phyloP scores from a whole-genome alignment of 164 flowering plant species.

The Brasenia schreberi region DNA sequence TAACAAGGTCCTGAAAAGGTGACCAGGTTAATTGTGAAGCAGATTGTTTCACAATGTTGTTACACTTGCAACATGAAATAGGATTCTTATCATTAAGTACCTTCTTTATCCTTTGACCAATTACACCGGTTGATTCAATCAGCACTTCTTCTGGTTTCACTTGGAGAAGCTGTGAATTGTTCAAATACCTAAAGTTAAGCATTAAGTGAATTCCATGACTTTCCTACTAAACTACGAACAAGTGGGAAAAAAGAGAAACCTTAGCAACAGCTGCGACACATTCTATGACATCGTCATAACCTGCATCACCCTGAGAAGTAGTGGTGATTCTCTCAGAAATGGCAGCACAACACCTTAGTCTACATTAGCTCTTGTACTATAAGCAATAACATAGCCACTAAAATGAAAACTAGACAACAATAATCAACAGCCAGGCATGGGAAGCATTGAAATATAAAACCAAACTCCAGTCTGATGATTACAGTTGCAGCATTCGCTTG shows the following conservation, averaged over 20 bases:
- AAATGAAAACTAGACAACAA: not conserved
- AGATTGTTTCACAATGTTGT: not conserved
- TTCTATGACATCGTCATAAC: conserved; percentile 82
- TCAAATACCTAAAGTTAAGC: not conserved
- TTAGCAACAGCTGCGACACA: conserved; percentile 53
- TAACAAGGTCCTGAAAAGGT: not conserved
- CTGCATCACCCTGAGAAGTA: conserved; percentile 80
- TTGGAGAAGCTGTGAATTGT: conserved; percentile 47
- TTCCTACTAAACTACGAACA: too few species aligned
- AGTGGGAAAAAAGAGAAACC: conserved; percentile 19
- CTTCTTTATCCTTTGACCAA: conserved; percentile 91
- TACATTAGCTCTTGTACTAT: not conserved
- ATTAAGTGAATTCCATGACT: conserved; percentile 2
- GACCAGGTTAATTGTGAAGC: not conserved
- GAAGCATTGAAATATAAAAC: not conserved
- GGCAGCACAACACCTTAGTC: not conserved
- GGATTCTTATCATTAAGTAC: conserved; percentile 16
- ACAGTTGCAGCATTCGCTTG: conserved; percentile 99
- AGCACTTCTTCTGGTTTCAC: conserved; percentile 52
- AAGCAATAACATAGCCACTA: not conserved
- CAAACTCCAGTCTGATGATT: conserved; percentile 10
- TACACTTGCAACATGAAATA: not conserved
- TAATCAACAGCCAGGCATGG: not conserved
- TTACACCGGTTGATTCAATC: conserved; percentile 94
- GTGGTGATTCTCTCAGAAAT: conserved; percentile 5